Evolutionary conservation across 345 rosid genomes (phyloP).

Genomic region (Microcos paniculata): DNA sequence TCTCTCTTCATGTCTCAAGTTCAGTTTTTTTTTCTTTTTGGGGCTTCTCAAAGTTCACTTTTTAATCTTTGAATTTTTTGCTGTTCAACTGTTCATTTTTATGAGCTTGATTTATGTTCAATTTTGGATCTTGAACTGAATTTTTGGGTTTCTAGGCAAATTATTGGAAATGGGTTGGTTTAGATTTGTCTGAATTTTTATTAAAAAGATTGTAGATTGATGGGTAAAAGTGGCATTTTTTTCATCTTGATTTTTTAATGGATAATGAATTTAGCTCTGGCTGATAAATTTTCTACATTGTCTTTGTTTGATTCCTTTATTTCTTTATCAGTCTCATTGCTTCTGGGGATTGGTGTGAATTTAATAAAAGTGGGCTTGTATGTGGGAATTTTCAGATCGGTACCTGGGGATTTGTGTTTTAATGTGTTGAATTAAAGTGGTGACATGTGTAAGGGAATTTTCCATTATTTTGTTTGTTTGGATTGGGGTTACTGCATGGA

Average conservation of each 20-base stretch:
- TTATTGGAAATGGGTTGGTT: not conserved
- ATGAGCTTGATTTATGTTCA: not conserved
- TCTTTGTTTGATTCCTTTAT: conserved; percentile 6
- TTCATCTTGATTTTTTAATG: not conserved
- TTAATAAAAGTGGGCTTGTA: not conserved
- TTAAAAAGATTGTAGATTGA: not conserved
- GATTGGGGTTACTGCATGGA: not conserved
- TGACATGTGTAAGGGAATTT: not conserved
- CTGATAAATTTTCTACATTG: not conserved
- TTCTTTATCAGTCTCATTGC: not conserved
- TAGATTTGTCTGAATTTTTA: not conserved
- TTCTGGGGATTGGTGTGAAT: not conserved
- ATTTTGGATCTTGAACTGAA: conserved; percentile 15
- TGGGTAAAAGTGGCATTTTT: not conserved
- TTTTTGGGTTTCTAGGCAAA: not conserved
- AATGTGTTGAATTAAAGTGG: not conserved
- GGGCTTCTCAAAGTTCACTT: not conserved
- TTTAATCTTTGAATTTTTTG: not conserved
- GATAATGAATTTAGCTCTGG: not conserved
- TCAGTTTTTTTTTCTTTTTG: not conserved
- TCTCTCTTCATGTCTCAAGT: conserved; percentile 1
- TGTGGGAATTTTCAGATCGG: conserved; percentile 9
- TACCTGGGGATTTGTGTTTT: not conserved
- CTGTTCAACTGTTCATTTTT: not conserved
- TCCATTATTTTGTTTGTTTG: not conserved